These are phyloP conservation scores for Cystoisospora suis DNA, from an alignment of 169 alveolate species.

Conservation along the genomic window DNA sequence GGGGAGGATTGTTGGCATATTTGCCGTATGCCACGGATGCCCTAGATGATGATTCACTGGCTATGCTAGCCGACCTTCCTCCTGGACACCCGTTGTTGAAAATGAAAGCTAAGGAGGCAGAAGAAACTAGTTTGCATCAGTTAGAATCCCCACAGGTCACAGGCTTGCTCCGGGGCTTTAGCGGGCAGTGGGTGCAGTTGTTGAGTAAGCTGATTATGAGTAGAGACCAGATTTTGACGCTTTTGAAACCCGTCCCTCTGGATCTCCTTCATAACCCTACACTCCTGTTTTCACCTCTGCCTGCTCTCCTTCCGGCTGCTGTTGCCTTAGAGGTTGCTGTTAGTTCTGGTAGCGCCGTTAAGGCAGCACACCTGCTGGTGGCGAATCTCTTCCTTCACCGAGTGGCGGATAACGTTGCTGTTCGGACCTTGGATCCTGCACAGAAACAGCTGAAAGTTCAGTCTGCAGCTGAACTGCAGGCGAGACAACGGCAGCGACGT, in stretches of 20 bases:
- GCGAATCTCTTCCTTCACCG: slow-evolving; percentile 50
- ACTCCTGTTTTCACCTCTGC: slow-evolving; percentile 44
- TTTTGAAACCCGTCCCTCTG: slow-evolving; percentile 41
- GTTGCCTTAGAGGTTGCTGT: slow-evolving; percentile 22
- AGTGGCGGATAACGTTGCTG: slow-evolving; percentile 41
- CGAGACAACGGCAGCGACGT: slow-evolving; percentile 16
- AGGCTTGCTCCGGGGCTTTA: slow-evolving; percentile 47
- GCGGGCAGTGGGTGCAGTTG: slow-evolving; percentile 55
- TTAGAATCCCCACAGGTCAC: background rate
- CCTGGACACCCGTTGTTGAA: slow-evolving; percentile 20
- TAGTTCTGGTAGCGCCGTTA: slow-evolving; percentile 19
- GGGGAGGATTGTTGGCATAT: no score
- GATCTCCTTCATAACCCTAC: slow-evolving; percentile 55
- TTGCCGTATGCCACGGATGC: no score
- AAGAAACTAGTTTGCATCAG: background rate
- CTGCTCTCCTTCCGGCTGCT: slow-evolving; percentile 45
- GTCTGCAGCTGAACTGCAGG: background rate
- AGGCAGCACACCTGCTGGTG: slow-evolving; percentile 42
- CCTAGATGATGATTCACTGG: slow-evolving; percentile 15
- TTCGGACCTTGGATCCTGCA: slow-evolving; percentile 52
- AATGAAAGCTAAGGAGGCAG: background rate
- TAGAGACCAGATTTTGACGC: slow-evolving; percentile 29
- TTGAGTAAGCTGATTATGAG: slow-evolving; percentile 19
- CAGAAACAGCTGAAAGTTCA: slow-evolving; percentile 31
- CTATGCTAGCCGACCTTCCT: slow-evolving; percentile 35